Evolutionary conservation across 495 filamentous ascomycete genomes (phyloP), one percentile per base, ranked within the genome.

Genomic region (Chaetomidium leptoderma): DNA sequence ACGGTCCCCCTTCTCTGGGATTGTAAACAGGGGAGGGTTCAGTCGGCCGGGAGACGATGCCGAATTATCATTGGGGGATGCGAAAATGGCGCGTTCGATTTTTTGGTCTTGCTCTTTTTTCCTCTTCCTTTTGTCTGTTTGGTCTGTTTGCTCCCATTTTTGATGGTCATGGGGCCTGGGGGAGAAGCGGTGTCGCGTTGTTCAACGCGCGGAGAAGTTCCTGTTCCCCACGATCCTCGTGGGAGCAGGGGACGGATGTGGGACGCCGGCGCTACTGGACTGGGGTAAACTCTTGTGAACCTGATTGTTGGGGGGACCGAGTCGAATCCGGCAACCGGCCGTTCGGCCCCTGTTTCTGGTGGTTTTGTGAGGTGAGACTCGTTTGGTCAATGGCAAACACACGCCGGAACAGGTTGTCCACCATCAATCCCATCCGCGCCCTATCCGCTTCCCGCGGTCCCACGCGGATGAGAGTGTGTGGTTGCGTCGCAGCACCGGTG

Each of bases 401-500:
- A 1, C 33, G 14, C 27, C 10, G 30, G 30, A 29, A 30, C 24
- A 14, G 30, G 16, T 46, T 21, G 26, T 10, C 43, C 44, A 40
- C 40, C 19, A 40, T 17, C 32, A 33, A 39, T 55, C 48, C 35
- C 50, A 36, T 44, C 6, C 23, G 13, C 8, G 19, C 35, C 40
- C 43, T 44, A 40, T 48, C 37, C 27, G 36, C 35, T 47, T 50
- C 27, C 53, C 39, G 32, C 46, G 33, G 53, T 53, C 39, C 35
- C 53, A 61, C 54, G 55, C 39, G 29, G 27, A 27, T 30, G 33
- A 55, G 16, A 5, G 48, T n/a, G 56, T 58, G 60, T 53, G 60
- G 56, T 63, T 55, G 52, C 56, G 32, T 52, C 14, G 60, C 60
- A 59, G 51, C 51, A 62, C 56, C 60, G 60, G 60, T 63, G 37